Percentiles rank a stretch among this genome's conserved stretches.
Evolutionary conservation across 768 basidiomycete species (phyloP).

Genomic region (Lanmaoa pseudosensibilis): DNA sequence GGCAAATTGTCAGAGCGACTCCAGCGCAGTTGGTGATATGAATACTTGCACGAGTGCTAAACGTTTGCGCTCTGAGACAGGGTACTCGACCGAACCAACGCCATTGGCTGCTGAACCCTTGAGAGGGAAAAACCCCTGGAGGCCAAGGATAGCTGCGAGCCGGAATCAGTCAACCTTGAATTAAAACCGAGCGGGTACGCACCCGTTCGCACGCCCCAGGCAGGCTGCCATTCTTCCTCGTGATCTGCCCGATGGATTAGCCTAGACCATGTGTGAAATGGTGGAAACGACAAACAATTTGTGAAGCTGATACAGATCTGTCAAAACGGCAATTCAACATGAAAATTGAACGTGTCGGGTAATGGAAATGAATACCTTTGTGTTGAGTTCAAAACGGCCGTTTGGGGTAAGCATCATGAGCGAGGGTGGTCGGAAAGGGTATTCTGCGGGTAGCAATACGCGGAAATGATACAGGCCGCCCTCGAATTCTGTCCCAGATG

Average conservation of each 20-base stretch:
- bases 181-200: slow-evolving; percentile 23
- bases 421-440: slow-evolving; percentile 95
- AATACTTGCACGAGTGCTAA: slow-evolving; percentile 68
- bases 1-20: slow-evolving; percentile 11
- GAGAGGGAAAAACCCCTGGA: slow-evolving; percentile 87
- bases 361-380: slow-evolving; percentile 62
- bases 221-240: slow-evolving; percentile 96
- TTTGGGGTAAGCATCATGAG: slow-evolving; percentile 96
- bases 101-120: slow-evolving; percentile 86
- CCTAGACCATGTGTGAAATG: slow-evolving; percentile 29
- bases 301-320: slow-evolving; percentile 95
- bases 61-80: slow-evolving; percentile 70
- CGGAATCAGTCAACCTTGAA: slow-evolving; percentile 13
- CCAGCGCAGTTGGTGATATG: slow-evolving; percentile 9
- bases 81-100: slow-evolving; percentile 85
- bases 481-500: slow-evolving; percentile 85
- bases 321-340: slow-evolving; percentile 5
- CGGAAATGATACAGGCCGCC: slow-evolving; percentile 97
- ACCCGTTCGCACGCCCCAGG: slow-evolving; percentile 97
- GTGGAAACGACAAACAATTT: slow-evolving; percentile 57
- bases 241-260: slow-evolving; percentile 59
- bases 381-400: slow-evolving; percentile 95
- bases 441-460: slow-evolving; percentile 86
- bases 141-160: slow-evolving; percentile 71
- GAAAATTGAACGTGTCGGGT: slow-evolving; percentile 15